phyloP scores from a whole-genome alignment of 1,284 basidiomycete species.

The Puccinia polysora region DNA sequence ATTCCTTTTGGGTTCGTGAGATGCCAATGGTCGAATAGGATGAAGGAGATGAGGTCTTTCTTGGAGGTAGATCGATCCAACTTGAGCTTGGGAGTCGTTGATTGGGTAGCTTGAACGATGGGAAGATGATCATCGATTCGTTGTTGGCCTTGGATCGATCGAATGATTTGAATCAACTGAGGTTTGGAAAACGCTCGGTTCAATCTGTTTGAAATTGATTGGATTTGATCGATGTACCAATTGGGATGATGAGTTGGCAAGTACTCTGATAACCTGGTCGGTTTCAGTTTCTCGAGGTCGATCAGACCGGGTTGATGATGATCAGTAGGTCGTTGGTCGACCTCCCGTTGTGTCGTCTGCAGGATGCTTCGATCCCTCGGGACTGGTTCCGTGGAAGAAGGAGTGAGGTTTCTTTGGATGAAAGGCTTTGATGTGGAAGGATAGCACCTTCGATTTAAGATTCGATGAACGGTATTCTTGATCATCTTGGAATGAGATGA shows the following conservation, averaged over 20 bases:
- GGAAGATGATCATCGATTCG: too few species aligned
- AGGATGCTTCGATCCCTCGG: too few species aligned
- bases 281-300: not conserved
- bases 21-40: not conserved
- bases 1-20: constrained; percentile 5
- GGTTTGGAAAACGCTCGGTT: constrained; percentile 7
- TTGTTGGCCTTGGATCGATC: not conserved
- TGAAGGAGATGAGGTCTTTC: not conserved
- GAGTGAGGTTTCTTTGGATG: too few species aligned
- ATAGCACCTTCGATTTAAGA: too few species aligned
- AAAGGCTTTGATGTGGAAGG: too few species aligned
- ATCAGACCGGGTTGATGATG: not conserved
- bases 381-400: too few species aligned
- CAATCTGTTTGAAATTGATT: not conserved
- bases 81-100: not conserved
- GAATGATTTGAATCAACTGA: not conserved
- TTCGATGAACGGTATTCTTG: too few species aligned
- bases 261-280: not conserved
- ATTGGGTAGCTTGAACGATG: too few species aligned
- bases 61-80: not conserved
- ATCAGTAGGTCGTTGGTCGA: too few species aligned
- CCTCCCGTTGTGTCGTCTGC: too few species aligned
- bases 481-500: too few species aligned
- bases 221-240: constrained; percentile 9
- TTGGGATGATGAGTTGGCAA: not conserved